Conservation (phyloP, 2,329 filamentous ascomycete species). For the Dothistroma pini region DNA sequence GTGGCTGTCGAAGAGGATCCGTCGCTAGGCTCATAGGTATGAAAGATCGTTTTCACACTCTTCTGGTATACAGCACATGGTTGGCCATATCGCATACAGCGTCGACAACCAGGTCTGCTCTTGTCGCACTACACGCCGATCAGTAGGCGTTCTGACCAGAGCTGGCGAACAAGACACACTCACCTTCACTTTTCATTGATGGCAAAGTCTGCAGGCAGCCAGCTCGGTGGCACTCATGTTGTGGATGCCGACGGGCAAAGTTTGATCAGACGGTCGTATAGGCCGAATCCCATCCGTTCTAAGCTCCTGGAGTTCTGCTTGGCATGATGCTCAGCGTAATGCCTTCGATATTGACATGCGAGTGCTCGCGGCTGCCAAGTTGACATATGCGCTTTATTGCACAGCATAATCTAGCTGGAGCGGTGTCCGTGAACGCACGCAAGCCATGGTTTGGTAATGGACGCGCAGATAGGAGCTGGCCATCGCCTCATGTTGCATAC, state of each 20-base stretch:
- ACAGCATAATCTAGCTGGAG: neutral
- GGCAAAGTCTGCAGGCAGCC: neutral
- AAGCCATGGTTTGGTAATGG: neutral
- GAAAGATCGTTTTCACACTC: neutral
- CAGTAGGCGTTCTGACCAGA: neutral
- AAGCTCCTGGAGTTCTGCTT: neutral
- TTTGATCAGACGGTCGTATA: neutral
- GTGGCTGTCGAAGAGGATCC: neutral
- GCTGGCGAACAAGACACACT: neutral
- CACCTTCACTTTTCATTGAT: neutral
- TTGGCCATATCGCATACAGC: neutral
- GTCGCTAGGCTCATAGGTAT: neutral
- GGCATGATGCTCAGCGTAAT: neutral
- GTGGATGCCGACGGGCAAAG: neutral
- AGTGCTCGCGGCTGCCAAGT: neutral
- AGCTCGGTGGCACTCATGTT: neutral
- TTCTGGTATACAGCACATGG: neutral
- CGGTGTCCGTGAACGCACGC: too few species aligned
- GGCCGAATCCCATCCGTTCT: neutral
- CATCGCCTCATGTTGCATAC: neutral
- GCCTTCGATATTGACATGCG: neutral
- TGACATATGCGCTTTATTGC: neutral
- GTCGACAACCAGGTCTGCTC: neutral
- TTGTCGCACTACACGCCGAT: neutral
- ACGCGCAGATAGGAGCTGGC: neutral